These are phyloP conservation scores for Ceratocystis destructans DNA, from an alignment of 2,329 filamentous ascomycete species.

Conservation along the genomic window DNA sequence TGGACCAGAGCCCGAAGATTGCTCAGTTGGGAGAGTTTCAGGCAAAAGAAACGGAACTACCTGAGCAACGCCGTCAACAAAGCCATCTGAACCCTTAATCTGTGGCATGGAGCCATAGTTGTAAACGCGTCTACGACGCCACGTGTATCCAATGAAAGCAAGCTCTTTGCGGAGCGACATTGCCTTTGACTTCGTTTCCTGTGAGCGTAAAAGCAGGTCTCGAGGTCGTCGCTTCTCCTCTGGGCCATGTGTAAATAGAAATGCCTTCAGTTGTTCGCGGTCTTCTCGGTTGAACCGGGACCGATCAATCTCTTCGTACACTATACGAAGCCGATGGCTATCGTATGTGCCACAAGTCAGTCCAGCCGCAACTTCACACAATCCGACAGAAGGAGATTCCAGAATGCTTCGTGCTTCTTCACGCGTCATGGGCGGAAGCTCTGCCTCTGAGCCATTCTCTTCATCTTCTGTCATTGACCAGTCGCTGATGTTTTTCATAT, in stretches of 20 bases:
- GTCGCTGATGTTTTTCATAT: constrained; percentile 59
- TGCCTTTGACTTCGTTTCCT: constrained; percentile 48
- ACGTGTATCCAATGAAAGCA: constrained; percentile 84
- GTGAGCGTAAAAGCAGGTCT: constrained; percentile 74
- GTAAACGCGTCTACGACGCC: constrained; percentile 33
- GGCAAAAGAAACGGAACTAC: not conserved
- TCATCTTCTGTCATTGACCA: constrained; percentile 28
- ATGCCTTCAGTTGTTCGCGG: constrained; percentile 35
- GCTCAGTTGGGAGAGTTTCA: not conserved
- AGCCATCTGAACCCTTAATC: constrained; percentile 9
- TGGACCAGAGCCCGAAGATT: not conserved
- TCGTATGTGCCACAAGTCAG: constrained; percentile 38
- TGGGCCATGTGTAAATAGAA: constrained; percentile 38
- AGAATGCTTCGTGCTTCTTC: constrained; percentile 24
- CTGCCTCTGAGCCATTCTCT: not conserved
- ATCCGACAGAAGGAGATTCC: constrained; percentile 28
- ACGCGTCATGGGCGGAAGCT: constrained; percentile 12
- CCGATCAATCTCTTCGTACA: constrained; percentile 37
- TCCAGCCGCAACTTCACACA: constrained; percentile 28
- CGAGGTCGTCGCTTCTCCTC: constrained; percentile 66
- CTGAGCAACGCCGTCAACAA: constrained; percentile 5
- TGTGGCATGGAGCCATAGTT: constrained; percentile 16
- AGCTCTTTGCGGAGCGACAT: constrained; percentile 67
- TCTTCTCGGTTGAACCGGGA: constrained; percentile 27
- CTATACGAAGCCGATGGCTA: constrained; percentile 33